phyloP scores from a whole-genome alignment of 306 rosid genomes.

The Sindora glabra region DNA sequence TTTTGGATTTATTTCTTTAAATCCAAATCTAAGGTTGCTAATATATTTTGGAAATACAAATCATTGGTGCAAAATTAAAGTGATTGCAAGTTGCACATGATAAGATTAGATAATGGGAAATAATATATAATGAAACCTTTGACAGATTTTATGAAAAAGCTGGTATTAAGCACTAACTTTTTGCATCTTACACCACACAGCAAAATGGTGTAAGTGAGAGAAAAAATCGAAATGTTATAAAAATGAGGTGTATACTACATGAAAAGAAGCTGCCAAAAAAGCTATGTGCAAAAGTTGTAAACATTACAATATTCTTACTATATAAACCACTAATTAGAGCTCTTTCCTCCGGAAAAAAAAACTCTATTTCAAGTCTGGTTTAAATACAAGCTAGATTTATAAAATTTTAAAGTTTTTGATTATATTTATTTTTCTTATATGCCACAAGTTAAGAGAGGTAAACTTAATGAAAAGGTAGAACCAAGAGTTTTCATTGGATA shows the following conservation, averaged over 20 bases:
- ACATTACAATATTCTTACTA: neutral
- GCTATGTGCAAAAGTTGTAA: neutral
- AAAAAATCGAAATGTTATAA: neutral
- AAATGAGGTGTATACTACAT: neutral
- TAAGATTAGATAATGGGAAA: too few relatives aligned
- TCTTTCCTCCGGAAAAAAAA: neutral
- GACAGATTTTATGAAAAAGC: too few relatives aligned
- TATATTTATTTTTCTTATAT: neutral
- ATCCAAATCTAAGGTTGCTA: too few relatives aligned
- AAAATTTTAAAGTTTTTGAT: neutral
- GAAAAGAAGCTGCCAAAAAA: conserved; percentile 1
- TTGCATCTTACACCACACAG: neutral
- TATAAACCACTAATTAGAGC: neutral
- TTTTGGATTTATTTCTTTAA: too few relatives aligned
- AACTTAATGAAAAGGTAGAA: neutral
- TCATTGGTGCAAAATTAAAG: too few relatives aligned
- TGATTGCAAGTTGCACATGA: too few relatives aligned
- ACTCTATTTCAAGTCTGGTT: neutral
- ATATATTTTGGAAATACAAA: too few relatives aligned
- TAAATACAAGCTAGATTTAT: neutral
- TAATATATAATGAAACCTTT: too few relatives aligned
- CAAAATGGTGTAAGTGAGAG: conserved; percentile 1
- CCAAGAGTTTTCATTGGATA: neutral
- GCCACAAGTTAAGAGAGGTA: neutral
- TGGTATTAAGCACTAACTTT: too few relatives aligned